These are phyloP conservation scores for Tolypocladium ovalisporum DNA, from an alignment of 2,329 filamentous ascomycete genomes.

Conservation along the genomic window DNA sequence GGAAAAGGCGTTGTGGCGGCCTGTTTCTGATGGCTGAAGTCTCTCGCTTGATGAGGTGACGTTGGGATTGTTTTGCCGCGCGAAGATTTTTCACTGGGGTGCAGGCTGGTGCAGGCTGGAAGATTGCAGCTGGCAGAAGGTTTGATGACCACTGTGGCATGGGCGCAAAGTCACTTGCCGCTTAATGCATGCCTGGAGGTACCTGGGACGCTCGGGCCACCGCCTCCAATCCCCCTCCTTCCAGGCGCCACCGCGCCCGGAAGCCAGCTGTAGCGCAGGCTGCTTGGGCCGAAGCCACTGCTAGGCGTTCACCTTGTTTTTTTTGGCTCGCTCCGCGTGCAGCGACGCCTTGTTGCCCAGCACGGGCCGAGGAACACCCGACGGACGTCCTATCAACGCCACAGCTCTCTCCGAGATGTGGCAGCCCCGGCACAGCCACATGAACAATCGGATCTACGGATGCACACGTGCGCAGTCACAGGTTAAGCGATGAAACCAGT, in stretches of 20 bases:
- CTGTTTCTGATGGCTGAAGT: conserved; percentile 43
- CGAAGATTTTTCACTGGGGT: conserved; percentile 41
- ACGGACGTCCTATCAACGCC: not conserved
- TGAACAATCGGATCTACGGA: not conserved
- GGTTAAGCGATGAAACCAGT: not conserved
- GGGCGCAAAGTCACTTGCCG: conserved; percentile 6
- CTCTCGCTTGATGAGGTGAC: conserved; percentile 40
- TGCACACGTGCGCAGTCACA: not conserved
- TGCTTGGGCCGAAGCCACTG: not conserved
- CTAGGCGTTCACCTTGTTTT: not conserved
- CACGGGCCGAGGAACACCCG: not conserved
- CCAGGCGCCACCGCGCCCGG: conserved; percentile 5
- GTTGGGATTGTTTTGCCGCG: conserved; percentile 44
- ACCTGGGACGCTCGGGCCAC: conserved; percentile 18
- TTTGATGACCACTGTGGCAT: conserved; percentile 4
- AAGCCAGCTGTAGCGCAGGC: not conserved
- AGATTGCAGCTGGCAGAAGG: conserved; percentile 7
- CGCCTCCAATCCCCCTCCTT: conserved; percentile 18
- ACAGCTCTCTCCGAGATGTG: not conserved
- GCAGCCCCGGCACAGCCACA: not conserved
- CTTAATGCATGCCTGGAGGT: conserved; percentile 10
- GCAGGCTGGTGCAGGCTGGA: conserved; percentile 19
- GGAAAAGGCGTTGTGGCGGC: conserved; percentile 36
- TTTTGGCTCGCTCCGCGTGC: not conserved
- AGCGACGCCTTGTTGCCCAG: not conserved